Evolutionary conservation across 176 grass and related monocot species (phyloP).

Genomic region (Bothriochloa decipiens): DNA sequence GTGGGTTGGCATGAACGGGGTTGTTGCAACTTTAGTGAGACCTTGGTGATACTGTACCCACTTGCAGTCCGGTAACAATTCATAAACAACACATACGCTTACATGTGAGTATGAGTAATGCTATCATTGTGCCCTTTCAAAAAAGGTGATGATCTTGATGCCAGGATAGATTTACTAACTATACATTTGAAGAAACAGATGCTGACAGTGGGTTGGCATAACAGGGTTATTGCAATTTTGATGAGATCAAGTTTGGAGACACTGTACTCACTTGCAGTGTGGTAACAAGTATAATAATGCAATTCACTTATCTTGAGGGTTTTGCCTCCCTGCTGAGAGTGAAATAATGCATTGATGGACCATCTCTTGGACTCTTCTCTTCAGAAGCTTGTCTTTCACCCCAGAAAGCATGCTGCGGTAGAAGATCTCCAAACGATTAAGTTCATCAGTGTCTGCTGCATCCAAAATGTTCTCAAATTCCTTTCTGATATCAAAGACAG

Average conservation of each 20-base stretch:
- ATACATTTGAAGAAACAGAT: neutral
- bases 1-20: constrained; percentile 4
- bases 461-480: constrained; percentile 88
- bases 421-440: constrained; percentile 79
- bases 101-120: neutral
- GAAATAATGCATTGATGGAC: constrained; percentile 77
- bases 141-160: constrained; percentile 15
- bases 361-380: constrained; percentile 73
- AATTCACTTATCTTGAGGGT: constrained; percentile 40
- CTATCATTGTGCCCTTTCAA: too few relatives aligned
- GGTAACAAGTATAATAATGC: constrained; percentile 26
- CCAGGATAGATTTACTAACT: constrained; percentile 24
- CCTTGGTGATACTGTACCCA: constrained; percentile 31
- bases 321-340: constrained; percentile 61
- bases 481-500: constrained; percentile 82
- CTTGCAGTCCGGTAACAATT: constrained; percentile 24
- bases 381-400: constrained; percentile 90
- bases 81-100: neutral
- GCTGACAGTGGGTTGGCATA: constrained; percentile 1
- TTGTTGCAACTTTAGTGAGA: constrained; percentile 41
- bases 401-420: constrained; percentile 77
- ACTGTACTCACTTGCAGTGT: constrained; percentile 36
- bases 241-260: neutral
- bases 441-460: constrained; percentile 70
- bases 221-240: constrained; percentile 39